Evolutionary conservation across 148 eudicot genomes (phyloP), one percentile per base, ranked within the genome.

Genomic region (Pouteria glomerata): DNA sequence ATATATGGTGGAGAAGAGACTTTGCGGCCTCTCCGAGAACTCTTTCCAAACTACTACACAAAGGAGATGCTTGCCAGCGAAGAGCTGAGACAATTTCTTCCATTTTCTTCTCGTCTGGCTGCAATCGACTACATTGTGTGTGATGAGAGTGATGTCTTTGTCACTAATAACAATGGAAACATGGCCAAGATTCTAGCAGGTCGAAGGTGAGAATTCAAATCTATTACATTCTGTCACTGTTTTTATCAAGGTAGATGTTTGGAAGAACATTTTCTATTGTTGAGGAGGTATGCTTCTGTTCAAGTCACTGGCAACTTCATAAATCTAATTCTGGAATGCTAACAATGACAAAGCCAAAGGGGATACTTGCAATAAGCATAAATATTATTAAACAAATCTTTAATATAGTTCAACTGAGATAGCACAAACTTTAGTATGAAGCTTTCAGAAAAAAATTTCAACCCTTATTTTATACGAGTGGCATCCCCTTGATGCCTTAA

Each of bases 151-250:
- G 97, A 95, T 70, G 99, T 95, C 13, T 95, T 95, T 78, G 87
- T 92, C 77, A 84, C 99, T 53, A 95, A 95, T 74, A 95, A 95
- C 71, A 95, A 95, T 66, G 99, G 99, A 10, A 95, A 95, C 78
- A 95, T 95, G 99, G 99, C 97, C 45, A 95, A 92, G 80, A 88
- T 92, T 82, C 90, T 95, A 26, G 97, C 99, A 41, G 99, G 99
- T 62, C 83, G 92, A 82, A 89, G 99, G 99, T 92, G 82, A 62
- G 68, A 45, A 74, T 57, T 31, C 34, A 51, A 29, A 24, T 47
- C 45, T 59, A 6, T 15, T 47, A 39, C n/a, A n/a, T 52, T 57
- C 47, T 31, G 55, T 53, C 41, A 3, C 57, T 23, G 31, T 72
- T 47, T 68, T 63, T 61, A 61, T 35, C 19, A 69, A 45, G 39